Evolutionary conservation across 805 yeast genomes (phyloP).

Genomic region (Starmerella sirachaensis): DNA sequence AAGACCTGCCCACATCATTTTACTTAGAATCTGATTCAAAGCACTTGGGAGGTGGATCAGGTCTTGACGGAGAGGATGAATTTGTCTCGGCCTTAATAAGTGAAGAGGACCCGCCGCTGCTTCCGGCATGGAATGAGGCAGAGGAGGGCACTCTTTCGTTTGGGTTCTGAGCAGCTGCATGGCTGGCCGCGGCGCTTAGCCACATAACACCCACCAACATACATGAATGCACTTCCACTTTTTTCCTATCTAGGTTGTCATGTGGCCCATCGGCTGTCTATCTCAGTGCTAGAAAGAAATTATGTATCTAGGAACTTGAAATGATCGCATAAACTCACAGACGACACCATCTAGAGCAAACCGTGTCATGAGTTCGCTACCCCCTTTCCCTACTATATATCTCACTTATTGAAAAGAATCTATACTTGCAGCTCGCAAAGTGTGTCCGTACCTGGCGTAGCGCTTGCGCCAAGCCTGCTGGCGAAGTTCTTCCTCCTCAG

Average conservation of each 20-base stretch:
- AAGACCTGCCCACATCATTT: slow-evolving; percentile 14
- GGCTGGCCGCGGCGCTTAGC: too few species aligned
- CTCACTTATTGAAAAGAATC: background rate
- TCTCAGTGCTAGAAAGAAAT: too few species aligned
- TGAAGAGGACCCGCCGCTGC: slow-evolving; percentile 2
- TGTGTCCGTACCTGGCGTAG: slow-evolving; percentile 19
- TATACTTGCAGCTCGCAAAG: slow-evolving; percentile 8
- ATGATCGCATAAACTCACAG: too few species aligned
- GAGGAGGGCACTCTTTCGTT: too few species aligned
- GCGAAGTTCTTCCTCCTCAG: slow-evolving; percentile 19
- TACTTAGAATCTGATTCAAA: slow-evolving; percentile 2
- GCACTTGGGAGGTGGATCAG: background rate
- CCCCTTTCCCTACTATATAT: background rate
- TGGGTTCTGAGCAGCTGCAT: too few species aligned
- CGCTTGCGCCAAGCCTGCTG: slow-evolving; percentile 8
- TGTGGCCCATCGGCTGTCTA: too few species aligned
- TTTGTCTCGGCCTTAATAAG: slow-evolving; percentile 5
- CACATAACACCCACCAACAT: too few species aligned
- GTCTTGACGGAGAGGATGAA: background rate
- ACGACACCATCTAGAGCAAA: too few species aligned
- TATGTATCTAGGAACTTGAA: too few species aligned
- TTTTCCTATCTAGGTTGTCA: too few species aligned
- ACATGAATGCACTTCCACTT: too few species aligned
- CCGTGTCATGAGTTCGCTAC: too few species aligned
- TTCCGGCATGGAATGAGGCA: slow-evolving; percentile 3